Evolutionary conservation across 78 protist genomes (phyloP).

Genomic region (Protostelium mycophagum): DNA sequence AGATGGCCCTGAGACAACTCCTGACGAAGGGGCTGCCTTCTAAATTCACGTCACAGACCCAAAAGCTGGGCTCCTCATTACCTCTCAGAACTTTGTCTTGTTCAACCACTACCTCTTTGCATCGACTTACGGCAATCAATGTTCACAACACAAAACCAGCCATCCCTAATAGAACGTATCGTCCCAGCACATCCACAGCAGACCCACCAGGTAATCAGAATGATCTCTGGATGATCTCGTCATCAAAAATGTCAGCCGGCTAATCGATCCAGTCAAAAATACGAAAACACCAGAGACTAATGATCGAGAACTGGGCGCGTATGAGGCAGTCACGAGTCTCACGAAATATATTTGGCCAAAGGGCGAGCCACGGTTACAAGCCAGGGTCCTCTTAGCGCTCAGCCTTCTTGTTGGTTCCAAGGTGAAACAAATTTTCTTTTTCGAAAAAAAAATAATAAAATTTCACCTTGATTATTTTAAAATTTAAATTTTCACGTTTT

Average conservation of each 20-base stretch:
- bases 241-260: too few species aligned
- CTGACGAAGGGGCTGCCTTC: neutral
- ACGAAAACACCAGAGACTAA: neutral
- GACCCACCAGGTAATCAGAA: too few species aligned
- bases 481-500: neutral
- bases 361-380: constrained; percentile 30
- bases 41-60: too few species aligned
- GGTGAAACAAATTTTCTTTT: neutral
- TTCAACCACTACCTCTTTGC: neutral
- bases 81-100: neutral
- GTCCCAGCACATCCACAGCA: too few species aligned
- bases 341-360: constrained; percentile 49
- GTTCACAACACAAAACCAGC: too few species aligned
- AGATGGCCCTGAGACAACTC: neutral
- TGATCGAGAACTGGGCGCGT: neutral
- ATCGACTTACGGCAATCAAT: neutral
- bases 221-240: too few species aligned
- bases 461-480: neutral
- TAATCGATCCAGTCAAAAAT: too few species aligned
- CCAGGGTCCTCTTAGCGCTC: constrained; percentile 26
- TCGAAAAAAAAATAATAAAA: neutral
- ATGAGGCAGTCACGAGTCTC: neutral
- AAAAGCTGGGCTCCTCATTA: too few species aligned
- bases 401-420: constrained; percentile 32
- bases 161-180: too few species aligned